These are phyloP conservation scores for Colletotrichum gloeosporioides DNA, from an alignment of 2,329 filamentous ascomycete species.

Conservation along the genomic window DNA sequence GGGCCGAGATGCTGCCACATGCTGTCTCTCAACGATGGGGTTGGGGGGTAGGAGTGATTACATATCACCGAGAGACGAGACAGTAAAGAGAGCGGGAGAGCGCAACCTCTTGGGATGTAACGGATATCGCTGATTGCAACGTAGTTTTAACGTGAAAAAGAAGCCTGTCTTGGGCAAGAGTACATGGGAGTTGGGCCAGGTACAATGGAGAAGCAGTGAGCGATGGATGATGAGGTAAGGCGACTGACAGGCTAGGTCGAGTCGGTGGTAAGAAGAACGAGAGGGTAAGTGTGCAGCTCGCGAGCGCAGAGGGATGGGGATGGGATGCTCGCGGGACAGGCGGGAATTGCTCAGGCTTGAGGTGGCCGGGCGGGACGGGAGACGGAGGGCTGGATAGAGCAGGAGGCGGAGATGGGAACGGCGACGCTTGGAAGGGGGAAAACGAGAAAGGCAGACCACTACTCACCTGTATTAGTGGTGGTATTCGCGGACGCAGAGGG, in stretches of 20 bases:
- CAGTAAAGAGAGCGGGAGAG: neutral
- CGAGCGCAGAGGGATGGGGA: neutral
- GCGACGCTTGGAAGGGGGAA: neutral
- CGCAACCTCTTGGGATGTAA: neutral
- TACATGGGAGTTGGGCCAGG: neutral
- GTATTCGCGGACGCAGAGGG: constrained; percentile 21
- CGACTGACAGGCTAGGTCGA: neutral
- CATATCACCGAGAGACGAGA: constrained; percentile 4
- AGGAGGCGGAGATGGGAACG: neutral
- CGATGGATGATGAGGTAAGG: constrained; percentile 14
- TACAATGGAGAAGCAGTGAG: neutral
- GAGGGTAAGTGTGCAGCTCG: neutral
- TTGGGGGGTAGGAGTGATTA: constrained; percentile 3
- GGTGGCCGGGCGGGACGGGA: neutral
- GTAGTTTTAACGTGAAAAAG: constrained; percentile 1
- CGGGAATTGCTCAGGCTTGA: neutral
- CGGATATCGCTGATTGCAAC: constrained; percentile 7
- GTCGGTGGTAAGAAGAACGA: neutral
- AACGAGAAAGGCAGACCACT: neutral
- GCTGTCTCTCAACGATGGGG: neutral
- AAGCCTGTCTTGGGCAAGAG: neutral
- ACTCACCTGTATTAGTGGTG: constrained; percentile 23
- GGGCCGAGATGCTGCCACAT: neutral
- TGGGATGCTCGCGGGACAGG: neutral
- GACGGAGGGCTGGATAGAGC: neutral